Base-by-base conservation (phyloP, 306 rosid species). In the Castanea crenata region DNA sequence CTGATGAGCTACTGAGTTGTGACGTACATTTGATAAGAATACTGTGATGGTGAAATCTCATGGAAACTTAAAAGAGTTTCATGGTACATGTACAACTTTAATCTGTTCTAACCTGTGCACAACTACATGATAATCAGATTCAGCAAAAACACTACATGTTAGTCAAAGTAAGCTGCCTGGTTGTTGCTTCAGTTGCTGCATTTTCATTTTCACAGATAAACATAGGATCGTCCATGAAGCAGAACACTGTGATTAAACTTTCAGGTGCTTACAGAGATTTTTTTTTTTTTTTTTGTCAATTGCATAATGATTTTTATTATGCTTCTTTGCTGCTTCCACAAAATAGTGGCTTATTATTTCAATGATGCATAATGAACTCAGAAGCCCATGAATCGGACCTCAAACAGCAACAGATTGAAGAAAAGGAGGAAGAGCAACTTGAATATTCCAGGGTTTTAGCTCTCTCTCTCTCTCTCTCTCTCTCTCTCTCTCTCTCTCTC, bases 151-250 rank as follows among this genome's bases (percentile, higher is more conserved):
- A 63, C 75, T 34, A 80, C 81, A 89, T 86, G 89, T 52, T 87
- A 38, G 74, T 89, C 85, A 83, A 52, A 87, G 83, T 83, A 20
- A 83, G 87, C 85, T 83, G 85, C 80, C 71, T 85, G 51, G 82
- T 77, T 61, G 81, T 67, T 14, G 90, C 84, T 78, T 74, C 89
- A 21, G 34, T 87, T 81, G 82, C 86, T 65, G 83, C 86, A 46
- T 78, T 78, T 76, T 76, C 61, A 69, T 75, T 81, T 79, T 81
- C 86, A 2, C 78, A 21, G 5, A 78, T 49, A 52, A 83, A 78
- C 78, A 16, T 51, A 62, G 69, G 31, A 8, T 61, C 70, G 78
- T 23, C 71, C n/a, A 41, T 21, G 20, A 76, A 79, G 72, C 81
- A 78, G 31, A 77, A 68, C 18, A n/a, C 34, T 19, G 4, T 14